Evolutionary conservation across 1,284 basidiomycete genomes (phyloP).

Genomic region (Mycena citricolor): DNA sequence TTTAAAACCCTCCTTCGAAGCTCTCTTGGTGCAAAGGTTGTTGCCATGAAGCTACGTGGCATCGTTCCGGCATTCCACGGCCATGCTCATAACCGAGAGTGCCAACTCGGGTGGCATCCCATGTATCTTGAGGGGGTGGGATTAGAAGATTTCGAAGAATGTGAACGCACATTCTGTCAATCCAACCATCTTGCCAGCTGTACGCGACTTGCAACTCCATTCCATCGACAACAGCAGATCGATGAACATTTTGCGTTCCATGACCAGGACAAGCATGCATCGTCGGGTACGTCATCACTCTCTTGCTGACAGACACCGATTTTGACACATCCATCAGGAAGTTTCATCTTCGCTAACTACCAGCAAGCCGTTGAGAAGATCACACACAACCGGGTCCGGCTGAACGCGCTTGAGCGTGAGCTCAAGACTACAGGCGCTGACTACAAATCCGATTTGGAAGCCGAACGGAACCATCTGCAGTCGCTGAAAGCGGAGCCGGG

Average conservation of each 20-base stretch:
- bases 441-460: constrained; percentile 24
- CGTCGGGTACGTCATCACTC: constrained; percentile 14
- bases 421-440: constrained; percentile 15
- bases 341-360: constrained; percentile 30
- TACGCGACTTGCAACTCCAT: constrained; percentile 23
- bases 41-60: constrained; percentile 7
- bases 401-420: not conserved
- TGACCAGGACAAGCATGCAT: constrained; percentile 25
- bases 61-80: constrained; percentile 25
- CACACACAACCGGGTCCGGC: constrained; percentile 3
- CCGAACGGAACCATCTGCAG: constrained; percentile 25
- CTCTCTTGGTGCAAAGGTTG: constrained; percentile 22
- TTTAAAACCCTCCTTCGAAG: constrained; percentile 28
- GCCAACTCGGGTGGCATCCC: constrained; percentile 27
- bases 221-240: constrained; percentile 26
- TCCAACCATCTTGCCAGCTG: constrained; percentile 19
- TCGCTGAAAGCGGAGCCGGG: constrained; percentile 19
- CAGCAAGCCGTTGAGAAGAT: constrained; percentile 26
- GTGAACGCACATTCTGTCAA: constrained; percentile 18
- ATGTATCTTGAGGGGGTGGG: constrained; percentile 21
- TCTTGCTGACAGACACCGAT: not conserved
- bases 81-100: constrained; percentile 26
- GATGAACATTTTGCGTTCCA: constrained; percentile 25
- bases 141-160: constrained; percentile 28
- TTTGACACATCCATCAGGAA: constrained; percentile 14